Evolutionary conservation across 768 basidiomycete species (phyloP), one percentile per base, ranked within the genome.

Genomic region (Sistotremastrum suecicum): DNA sequence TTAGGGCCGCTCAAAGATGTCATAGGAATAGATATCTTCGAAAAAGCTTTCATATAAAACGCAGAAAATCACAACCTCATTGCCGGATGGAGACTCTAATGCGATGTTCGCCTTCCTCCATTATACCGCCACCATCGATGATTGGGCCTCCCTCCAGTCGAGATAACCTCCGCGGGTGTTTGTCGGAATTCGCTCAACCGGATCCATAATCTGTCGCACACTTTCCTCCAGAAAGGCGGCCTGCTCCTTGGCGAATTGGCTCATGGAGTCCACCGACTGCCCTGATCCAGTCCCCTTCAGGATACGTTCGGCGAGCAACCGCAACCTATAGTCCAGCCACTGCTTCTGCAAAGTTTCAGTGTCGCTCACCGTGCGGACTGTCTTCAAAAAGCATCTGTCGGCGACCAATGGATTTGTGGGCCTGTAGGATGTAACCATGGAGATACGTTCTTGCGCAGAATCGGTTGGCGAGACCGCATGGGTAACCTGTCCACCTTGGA

Each of bases 21-120:
- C 9, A 55, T 86, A 46, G 84, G 86, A 11, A 51, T 53, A 41
- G 83, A 87, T 54, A 67, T 76, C 5, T 86, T 78, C 62, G 65
- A 67, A 47, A 74, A 73, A 52, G 71, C 74, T 3, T 85, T 87
- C 60, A 59, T 66, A 29, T 80, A 62, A 52, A 10, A 10, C 11
- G 37, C 37, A 38, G 37, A 20, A 20, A 20, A 20, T 20, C 20
- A 20, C 20, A 20, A 20, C 20, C 20, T 20, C 20, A 20, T 20
- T 20, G 20, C 20, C 20, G 20, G 20, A 20, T 20, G 20, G 20
- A 20, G 20, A 20, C 20, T 20, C 20, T 20, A 20, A 20, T 20
- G 20, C 20, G 20, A 20, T 20, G 20, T 20, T 20, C 20, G 20
- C 20, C 20, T 20, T 20, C 20, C 20, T 20, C 20, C 20, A 20